Conservation (phyloP, 805 yeast species). For the Zygoascus biomembranicola region DNA sequence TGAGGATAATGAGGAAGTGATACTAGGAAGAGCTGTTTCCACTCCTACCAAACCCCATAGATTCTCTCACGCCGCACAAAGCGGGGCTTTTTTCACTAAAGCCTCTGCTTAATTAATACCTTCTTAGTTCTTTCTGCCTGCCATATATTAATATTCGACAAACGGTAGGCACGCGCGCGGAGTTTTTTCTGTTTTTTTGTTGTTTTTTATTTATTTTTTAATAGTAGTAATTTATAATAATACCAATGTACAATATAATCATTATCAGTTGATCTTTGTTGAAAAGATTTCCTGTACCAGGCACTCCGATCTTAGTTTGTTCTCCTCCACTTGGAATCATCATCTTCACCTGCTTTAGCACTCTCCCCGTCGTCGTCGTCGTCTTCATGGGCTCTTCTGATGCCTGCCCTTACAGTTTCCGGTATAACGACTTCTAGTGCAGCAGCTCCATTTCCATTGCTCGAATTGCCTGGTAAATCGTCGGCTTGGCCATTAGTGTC, state of each 20-base stretch:
- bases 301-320: neutral
- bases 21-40: neutral
- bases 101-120: neutral
- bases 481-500: constrained; percentile 6
- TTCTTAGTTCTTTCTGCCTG: neutral
- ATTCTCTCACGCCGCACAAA: neutral
- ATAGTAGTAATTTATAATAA: neutral
- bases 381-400: constrained; percentile 11
- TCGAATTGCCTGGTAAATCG: neutral
- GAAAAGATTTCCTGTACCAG: neutral
- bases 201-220: neutral
- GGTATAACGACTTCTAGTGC: constrained; percentile 17
- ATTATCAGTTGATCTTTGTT: neutral
- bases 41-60: neutral
- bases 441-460: constrained; percentile 12
- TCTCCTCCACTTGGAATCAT: constrained; percentile 18
- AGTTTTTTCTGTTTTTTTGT: neutral
- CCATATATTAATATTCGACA: neutral
- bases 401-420: constrained; percentile 10
- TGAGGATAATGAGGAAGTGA: neutral
- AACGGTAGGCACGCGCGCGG: neutral
- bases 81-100: neutral
- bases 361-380: constrained; percentile 5
- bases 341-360: constrained; percentile 1
- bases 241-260: neutral